These are phyloP conservation scores for Saussurea involucrata DNA, from an alignment of 129 eudicot species.

Conservation along the genomic window DNA sequence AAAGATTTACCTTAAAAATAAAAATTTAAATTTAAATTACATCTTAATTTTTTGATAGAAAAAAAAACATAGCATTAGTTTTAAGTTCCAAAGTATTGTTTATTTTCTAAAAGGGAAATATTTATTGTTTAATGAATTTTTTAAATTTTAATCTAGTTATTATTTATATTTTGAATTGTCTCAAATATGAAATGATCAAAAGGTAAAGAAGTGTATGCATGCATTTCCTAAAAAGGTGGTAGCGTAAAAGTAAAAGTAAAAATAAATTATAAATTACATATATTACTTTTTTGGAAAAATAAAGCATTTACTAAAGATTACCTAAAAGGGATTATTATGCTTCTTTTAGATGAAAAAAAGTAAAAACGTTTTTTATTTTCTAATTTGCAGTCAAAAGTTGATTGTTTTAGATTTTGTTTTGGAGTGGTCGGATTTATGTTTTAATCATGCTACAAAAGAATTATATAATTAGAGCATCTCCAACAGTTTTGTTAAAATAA, in stretches of 20 bases:
- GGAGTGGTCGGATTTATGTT: conserved; percentile 26
- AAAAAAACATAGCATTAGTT: too few relatives aligned
- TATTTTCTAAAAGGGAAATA: too few relatives aligned
- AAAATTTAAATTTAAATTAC: too few relatives aligned
- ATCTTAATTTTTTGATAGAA: too few relatives aligned
- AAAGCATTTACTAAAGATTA: conserved; percentile 15
- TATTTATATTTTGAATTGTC: too few relatives aligned
- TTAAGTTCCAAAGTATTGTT: too few relatives aligned
- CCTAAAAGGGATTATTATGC: conserved; percentile 18
- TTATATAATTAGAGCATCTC: neutral
- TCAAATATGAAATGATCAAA: neutral
- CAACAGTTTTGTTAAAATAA: too few relatives aligned
- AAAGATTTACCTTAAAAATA: too few relatives aligned
- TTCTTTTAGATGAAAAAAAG: neutral
- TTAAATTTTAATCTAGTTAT: neutral
- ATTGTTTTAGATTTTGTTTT: conserved; percentile 5
- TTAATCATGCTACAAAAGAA: conserved; percentile 13
- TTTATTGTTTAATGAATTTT: neutral
- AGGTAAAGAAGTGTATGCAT: neutral
- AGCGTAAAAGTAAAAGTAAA: neutral
- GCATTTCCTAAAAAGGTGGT: neutral
- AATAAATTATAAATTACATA: neutral
- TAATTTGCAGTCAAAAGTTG: conserved; percentile 15
- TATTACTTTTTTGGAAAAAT: neutral
- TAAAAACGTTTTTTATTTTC: neutral